Base-by-base conservation (phyloP, 371 early-diverging fungal genomes). In the Nosema muscidifuracis region DNA sequence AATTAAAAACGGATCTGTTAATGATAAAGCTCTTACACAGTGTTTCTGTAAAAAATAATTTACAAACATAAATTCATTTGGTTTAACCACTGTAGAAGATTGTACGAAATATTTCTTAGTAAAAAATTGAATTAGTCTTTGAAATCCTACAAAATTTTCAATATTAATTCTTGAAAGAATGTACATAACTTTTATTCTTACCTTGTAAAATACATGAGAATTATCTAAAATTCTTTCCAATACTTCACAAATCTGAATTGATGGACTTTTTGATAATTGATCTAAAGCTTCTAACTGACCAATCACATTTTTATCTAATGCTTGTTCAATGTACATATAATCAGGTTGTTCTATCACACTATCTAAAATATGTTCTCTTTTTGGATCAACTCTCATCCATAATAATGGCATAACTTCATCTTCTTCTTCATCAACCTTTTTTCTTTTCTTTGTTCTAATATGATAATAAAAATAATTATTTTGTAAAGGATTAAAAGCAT, bases 301-400 rank as follows among this genome's bases (percentile, higher is more conserved):
- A 6, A 90, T 87, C 0, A 95, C 92, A 81, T 95, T 93, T 57
- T 90, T 86, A 78, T 95, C 96, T 71, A 90, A 88, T 56, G 95
- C 84, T 77, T 93, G 93, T 16, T 92, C 89, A 12, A 89, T 89
- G 91, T 93, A 93, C 94, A 95, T 95, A 73, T 89, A 91, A 73
- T 91, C 93, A 0, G 90, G 87, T 81, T 94, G 95, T 62, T 89
- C 88, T 67, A 93, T 90, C n/a, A 86, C 85, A 66, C 91, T 87
- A 6, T 86, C 78, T 76, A 91, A 90, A 15, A 94, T 78, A 94
- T 93, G 92, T 73, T 92, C 92, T 71, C 89, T 86, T 65, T 94
- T 94, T 0, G 94, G 90, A 80, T 97, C 97, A 65, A 94, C 80
- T 15, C 95, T 87, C 78, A 97, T 90, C 92, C 94, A 96, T 71